phyloP scores from a whole-genome alignment of 2,329 filamentous ascomycete species.

The Zarea fungicola region DNA sequence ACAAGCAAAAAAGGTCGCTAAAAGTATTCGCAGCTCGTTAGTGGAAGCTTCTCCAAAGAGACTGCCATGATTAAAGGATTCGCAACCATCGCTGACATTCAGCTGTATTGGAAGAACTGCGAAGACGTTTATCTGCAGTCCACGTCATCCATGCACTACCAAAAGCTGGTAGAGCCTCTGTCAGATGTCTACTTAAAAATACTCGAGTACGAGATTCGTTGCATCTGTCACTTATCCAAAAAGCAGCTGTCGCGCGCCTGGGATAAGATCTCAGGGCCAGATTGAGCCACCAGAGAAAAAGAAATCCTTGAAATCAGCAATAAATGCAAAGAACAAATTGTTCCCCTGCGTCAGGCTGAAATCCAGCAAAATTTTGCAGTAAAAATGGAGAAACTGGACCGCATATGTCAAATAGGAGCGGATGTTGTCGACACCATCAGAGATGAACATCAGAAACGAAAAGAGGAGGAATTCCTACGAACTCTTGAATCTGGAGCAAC shows the following conservation, averaged over 20 bases:
- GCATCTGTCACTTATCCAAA: constrained; percentile 1
- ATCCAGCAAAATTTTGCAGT: neutral
- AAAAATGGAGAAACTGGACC: neutral
- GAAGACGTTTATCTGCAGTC: neutral
- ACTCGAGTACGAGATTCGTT: neutral
- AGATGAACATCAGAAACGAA: neutral
- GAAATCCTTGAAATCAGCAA: neutral
- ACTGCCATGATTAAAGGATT: neutral
- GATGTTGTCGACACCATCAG: neutral
- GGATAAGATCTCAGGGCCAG: neutral
- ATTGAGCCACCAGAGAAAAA: neutral
- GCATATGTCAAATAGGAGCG: no score
- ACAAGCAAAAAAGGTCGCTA: no score
- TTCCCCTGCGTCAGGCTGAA: neutral
- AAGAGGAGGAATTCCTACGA: neutral
- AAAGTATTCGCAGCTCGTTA: neutral
- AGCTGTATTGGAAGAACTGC: constrained; percentile 4
- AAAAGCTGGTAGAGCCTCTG: neutral
- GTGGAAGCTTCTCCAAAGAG: neutral
- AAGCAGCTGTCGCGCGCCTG: constrained; percentile 1
- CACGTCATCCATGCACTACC: neutral
- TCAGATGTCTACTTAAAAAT: neutral
- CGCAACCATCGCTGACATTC: neutral
- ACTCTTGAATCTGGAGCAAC: neutral
- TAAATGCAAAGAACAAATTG: neutral